These are phyloP conservation scores for Candida mattraensis DNA, from an alignment of 805 yeast genomes.

Conservation along the genomic window DNA sequence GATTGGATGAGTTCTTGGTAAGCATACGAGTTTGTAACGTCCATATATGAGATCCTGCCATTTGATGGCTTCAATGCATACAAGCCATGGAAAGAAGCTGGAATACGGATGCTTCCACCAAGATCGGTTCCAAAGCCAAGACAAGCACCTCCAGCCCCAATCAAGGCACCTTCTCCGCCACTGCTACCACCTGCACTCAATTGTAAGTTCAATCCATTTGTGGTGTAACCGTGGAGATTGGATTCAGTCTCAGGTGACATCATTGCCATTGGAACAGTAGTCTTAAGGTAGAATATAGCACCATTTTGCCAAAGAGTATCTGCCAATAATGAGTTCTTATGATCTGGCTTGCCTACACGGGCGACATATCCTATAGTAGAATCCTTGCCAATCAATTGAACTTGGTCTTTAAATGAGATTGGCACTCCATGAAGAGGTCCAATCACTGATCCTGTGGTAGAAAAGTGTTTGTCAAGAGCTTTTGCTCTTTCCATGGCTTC, in stretches of 20 bases:
- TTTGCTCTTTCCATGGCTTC: slow-evolving; percentile 47
- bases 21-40: slow-evolving; percentile 32
- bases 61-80: slow-evolving; percentile 34
- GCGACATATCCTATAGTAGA: slow-evolving; percentile 51
- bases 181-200: slow-evolving; percentile 43
- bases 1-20: slow-evolving; percentile 32
- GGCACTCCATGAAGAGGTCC: slow-evolving; percentile 67
- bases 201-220: slow-evolving; percentile 37
- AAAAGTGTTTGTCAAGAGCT: slow-evolving; percentile 49
- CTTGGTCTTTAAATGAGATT: slow-evolving; percentile 59
- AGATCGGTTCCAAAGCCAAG: slow-evolving; percentile 40
- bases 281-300: slow-evolving; percentile 43
- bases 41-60: slow-evolving; percentile 35
- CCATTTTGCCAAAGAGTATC: slow-evolving; percentile 36
- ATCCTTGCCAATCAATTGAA: slow-evolving; percentile 46
- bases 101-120: slow-evolving; percentile 38
- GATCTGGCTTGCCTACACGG: slow-evolving; percentile 29
- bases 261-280: slow-evolving; percentile 44
- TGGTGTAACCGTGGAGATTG: slow-evolving; percentile 35
- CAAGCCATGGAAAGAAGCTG: slow-evolving; percentile 33
- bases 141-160: slow-evolving; percentile 30
- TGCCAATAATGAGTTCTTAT: slow-evolving; percentile 29
- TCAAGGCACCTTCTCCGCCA: slow-evolving; percentile 43
- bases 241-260: slow-evolving; percentile 40
- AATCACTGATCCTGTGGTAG: slow-evolving; percentile 42